phyloP scores from a whole-genome alignment of 306 rosid species.

The Canavalia gladiata region DNA sequence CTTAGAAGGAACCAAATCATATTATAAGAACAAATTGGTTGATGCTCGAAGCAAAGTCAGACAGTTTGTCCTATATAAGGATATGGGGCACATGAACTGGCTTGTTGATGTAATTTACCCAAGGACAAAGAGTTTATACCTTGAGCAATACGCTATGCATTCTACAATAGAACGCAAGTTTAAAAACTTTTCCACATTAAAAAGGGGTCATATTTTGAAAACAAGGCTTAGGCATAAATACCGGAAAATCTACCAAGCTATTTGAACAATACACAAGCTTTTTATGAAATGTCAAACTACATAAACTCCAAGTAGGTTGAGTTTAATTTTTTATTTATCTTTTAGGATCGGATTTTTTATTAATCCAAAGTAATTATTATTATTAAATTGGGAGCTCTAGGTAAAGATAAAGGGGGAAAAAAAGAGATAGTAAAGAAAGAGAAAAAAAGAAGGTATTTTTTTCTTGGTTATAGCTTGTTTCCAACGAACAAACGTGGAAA shows the following conservation, averaged over 20 bases:
- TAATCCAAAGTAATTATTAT: background rate
- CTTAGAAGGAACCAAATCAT: conserved; percentile 11
- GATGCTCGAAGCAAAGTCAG: conserved; percentile 26
- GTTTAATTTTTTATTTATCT: background rate
- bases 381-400: too few species aligned
- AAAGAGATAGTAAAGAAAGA: too few species aligned
- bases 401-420: too few species aligned
- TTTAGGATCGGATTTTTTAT: background rate
- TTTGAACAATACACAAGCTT: background rate
- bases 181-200: conserved; percentile 1
- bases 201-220: background rate
- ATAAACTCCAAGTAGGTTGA: background rate
- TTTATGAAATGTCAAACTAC: background rate
- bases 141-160: conserved; percentile 8
- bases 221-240: conserved; percentile 15
- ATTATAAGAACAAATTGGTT: background rate
- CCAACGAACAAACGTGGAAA: too few species aligned
- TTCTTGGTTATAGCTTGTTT: too few species aligned
- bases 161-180: conserved; percentile 16
- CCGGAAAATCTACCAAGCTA: background rate
- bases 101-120: conserved; percentile 12
- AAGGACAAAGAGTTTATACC: conserved; percentile 1
- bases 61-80: background rate
- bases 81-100: background rate
- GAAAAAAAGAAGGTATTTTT: too few species aligned